Percentiles rank a stretch among this genome's conserved stretches.
Evolutionary conservation across 2,329 filamentous ascomycete genomes (phyloP).

Genomic region (Diaporthe ilicicola): DNA sequence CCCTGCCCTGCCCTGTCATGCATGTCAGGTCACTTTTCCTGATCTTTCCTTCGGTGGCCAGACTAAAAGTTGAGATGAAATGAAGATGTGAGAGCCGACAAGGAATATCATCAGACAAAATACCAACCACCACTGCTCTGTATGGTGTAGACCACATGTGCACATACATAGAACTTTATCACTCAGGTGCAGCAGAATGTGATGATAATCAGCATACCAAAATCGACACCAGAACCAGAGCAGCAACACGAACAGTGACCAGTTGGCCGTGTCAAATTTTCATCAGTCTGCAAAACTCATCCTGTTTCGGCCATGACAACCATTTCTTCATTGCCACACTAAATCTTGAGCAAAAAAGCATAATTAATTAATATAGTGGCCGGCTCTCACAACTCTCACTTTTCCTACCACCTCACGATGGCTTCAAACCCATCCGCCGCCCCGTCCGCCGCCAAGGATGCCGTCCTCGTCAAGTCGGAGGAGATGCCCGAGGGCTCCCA

Average conservation of each 20-base stretch:
- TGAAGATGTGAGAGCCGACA: neutral
- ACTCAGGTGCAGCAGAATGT: neutral
- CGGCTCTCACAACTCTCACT: neutral
- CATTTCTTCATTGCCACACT: neutral
- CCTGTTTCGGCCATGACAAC: neutral
- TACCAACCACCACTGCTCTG: neutral
- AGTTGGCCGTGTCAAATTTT: constrained; percentile 25
- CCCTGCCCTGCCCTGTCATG: constrained; percentile 8
- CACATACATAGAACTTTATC: neutral
- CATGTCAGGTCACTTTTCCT: constrained; percentile 17
- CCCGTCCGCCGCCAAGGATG: constrained; percentile 74
- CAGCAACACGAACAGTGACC: neutral
- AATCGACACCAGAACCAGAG: neutral
- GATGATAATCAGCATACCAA: neutral
- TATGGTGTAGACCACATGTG: neutral
- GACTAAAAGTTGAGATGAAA: neutral
- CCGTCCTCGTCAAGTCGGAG: constrained; percentile 85
- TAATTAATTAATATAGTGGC: neutral
- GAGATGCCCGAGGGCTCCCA: constrained; percentile 81
- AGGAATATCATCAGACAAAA: neutral
- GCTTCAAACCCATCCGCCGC: constrained; percentile 48
- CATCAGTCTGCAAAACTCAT: constrained; percentile 7
- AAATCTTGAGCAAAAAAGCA: neutral
- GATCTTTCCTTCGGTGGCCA: neutral
- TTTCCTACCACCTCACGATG: constrained; percentile 38